phyloP scores from a whole-genome alignment of 164 flowering plant genomes.

The Kingdonia uniflora region DNA sequence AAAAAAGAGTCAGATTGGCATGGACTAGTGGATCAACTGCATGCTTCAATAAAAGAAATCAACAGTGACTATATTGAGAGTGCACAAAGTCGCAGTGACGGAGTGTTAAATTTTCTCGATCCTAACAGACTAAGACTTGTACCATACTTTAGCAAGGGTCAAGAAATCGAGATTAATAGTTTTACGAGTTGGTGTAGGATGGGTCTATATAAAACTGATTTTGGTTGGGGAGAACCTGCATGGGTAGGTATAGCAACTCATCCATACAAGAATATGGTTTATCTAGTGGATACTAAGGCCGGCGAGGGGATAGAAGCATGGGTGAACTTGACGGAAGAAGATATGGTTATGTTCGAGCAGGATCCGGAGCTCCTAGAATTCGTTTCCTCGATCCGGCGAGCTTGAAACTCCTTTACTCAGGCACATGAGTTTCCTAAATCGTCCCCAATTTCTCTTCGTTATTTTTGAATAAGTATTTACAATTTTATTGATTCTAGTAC shows the following conservation, averaged over 20 bases:
- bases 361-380: neutral
- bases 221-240: constrained; percentile 38
- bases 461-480: no score
- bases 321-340: neutral
- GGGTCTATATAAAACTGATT: constrained; percentile 25
- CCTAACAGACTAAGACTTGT: neutral
- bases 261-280: constrained; percentile 12
- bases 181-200: constrained; percentile 25
- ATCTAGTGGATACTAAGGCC: constrained; percentile 12
- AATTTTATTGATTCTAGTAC: no score
- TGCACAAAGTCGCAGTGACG: neutral
- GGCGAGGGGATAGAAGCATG: constrained; percentile 20
- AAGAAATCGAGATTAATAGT: constrained; percentile 5
- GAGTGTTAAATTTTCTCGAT: neutral
- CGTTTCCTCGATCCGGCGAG: no score
- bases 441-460: no score
- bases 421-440: no score
- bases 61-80: constrained; percentile 5
- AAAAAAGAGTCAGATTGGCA: neutral
- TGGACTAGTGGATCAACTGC: constrained; percentile 8
- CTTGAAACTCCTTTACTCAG: no score
- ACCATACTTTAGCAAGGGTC: neutral
- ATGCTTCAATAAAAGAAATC: constrained; percentile 8
- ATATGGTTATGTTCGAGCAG: neutral
- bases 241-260: constrained; percentile 18